These are phyloP conservation scores for Gamsiella multidivaricata DNA, from an alignment of 192 early-diverging fungal species.

Conservation along the genomic window DNA sequence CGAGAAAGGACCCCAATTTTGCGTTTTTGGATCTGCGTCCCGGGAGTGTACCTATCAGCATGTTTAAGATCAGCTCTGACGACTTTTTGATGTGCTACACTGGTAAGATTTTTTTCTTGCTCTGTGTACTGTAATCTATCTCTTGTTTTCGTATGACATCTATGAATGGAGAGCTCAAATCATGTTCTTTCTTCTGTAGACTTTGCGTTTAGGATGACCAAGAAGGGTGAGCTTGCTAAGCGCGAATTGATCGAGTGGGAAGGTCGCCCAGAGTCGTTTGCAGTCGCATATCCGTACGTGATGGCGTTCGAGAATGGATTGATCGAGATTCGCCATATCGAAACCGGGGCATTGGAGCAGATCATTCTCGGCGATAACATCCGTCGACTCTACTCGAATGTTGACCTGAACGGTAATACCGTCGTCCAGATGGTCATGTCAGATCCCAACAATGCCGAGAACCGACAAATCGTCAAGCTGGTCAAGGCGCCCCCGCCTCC, in stretches of 20 bases:
- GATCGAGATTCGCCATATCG: constrained; percentile 89
- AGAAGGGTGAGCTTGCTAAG: constrained; percentile 74
- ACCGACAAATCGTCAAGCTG: constrained; percentile 35
- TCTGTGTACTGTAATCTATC: neutral
- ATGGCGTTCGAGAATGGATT: constrained; percentile 89
- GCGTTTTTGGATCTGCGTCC: constrained; percentile 80
- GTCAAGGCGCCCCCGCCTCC: constrained; percentile 11
- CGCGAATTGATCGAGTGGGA: constrained; percentile 89
- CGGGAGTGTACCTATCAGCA: constrained; percentile 77
- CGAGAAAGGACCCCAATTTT: constrained; percentile 79
- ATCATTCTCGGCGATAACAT: constrained; percentile 48
- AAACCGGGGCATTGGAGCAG: constrained; percentile 65
- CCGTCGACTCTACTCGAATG: constrained; percentile 40
- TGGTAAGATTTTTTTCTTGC: constrained; percentile 58
- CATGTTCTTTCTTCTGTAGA: constrained; percentile 66
- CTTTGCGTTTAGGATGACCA: constrained; percentile 92
- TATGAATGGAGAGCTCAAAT: no score
- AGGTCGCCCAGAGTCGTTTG: constrained; percentile 85
- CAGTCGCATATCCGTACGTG: constrained; percentile 84
- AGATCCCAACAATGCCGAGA: constrained; percentile 33
- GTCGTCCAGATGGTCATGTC: constrained; percentile 42
- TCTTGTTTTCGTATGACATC: neutral
- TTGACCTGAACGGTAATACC: constrained; percentile 26
- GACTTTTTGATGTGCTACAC: constrained; percentile 93
- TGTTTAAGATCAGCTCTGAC: constrained; percentile 79